phyloP scores from a whole-genome alignment of 2,329 filamentous ascomycete genomes.

The Lojkania enalia region DNA sequence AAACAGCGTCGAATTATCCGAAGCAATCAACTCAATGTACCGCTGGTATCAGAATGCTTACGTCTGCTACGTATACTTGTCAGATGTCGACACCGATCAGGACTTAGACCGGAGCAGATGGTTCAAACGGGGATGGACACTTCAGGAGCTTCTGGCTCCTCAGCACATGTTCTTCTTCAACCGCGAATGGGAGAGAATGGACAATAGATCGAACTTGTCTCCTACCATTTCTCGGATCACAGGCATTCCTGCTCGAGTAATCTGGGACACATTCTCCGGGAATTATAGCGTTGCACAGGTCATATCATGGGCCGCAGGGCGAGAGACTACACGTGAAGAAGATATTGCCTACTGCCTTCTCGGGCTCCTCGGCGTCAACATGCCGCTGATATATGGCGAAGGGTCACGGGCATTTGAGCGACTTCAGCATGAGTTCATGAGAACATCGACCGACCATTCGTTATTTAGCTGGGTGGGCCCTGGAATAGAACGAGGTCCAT shows the following conservation, averaged over 20 bases:
- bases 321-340: slow-evolving; percentile 22
- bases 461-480: background rate
- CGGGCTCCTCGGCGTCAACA: slow-evolving; percentile 30
- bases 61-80: slow-evolving; percentile 6
- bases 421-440: background rate
- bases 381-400: slow-evolving; percentile 32
- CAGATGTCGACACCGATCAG: slow-evolving; percentile 3
- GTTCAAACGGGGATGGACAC: slow-evolving; percentile 12
- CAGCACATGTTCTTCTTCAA: slow-evolving; percentile 5
- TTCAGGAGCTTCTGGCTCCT: slow-evolving; percentile 50
- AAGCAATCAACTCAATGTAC: slow-evolving; percentile 2
- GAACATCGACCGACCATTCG: background rate
- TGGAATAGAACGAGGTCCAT: background rate
- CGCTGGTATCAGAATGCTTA: slow-evolving; percentile 4
- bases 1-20: slow-evolving; percentile 1
- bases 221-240: slow-evolving; percentile 1
- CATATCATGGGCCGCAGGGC: slow-evolving; percentile 12
- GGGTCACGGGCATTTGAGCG: slow-evolving; percentile 1
- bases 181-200: slow-evolving; percentile 4
- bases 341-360: slow-evolving; percentile 35
- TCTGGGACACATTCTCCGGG: background rate
- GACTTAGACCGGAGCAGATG: slow-evolving; percentile 4
- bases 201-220: slow-evolving; percentile 2
- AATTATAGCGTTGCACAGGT: slow-evolving; percentile 13
- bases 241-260: background rate